Base-by-base conservation (phyloP, 129 eudicot genomes). In the Chrysanthemum makinoi region DNA sequence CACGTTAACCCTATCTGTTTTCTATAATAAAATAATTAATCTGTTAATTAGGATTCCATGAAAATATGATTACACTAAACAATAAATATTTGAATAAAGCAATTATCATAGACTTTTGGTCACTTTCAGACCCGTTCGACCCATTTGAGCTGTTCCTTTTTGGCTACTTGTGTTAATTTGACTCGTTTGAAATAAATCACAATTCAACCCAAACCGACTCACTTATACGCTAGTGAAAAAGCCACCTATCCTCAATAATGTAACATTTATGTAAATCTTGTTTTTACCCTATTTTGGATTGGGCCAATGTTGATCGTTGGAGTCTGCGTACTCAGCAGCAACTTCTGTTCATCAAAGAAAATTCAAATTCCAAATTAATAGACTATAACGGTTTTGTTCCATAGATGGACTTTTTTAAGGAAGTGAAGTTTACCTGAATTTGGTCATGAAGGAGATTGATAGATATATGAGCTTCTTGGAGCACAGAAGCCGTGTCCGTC, bases 401-500 rank as follows among this genome's bases (percentile, higher is more conserved):
- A 9, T 13, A 15, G 48, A 28, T 3, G 16, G 14, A 8, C 2
- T 68, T 39, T 30, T 8, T 14, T 78, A 20, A 22, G 65, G 11
- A 35, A 30, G 20, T 10, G 10, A 12, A 70, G 12, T 44, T 9
- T 75, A 84, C 94, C 89, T 83, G 77, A 72, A 87, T 80, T 69
- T 84, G 78, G 59, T 77, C 76, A 62, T 84, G 94, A 64, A 84
- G 83, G 66, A 87, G 72, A 54, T 76, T 83, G 74, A 88, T 85
- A 39, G 86, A 79, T 54, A 85, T 79, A 44, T 76, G 83, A 60
- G 95, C 95, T 58, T 88, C 95, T 57, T 85, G 83, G 53, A 88
- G 95, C 62, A 88, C 95, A 3, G 95, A 88, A 66, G 95, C 88
- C 2, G 95, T 88, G 74, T 88, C 95, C 12, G 95, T 85, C 91